These are phyloP conservation scores for Acorus gramineus DNA, from an alignment of 106 monocot genomes.

Conservation along the genomic window DNA sequence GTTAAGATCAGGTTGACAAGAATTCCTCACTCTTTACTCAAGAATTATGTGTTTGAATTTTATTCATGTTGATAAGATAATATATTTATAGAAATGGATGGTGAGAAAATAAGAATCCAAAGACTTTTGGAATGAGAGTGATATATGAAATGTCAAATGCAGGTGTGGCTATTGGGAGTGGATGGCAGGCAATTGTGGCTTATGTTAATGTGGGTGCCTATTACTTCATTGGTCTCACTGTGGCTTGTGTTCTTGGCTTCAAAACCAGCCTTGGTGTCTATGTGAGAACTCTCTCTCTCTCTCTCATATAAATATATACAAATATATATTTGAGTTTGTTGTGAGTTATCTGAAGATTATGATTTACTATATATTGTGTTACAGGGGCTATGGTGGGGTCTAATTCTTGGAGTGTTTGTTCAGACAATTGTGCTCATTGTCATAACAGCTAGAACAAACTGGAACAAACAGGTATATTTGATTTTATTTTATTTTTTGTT, in stretches of 20 bases:
- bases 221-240: constrained; percentile 52
- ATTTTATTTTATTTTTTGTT: background rate
- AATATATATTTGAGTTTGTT: too few species aligned
- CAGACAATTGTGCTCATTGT: constrained; percentile 46
- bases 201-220: constrained; percentile 67
- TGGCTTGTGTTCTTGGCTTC: constrained; percentile 72
- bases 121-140: too few species aligned
- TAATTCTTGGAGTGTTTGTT: constrained; percentile 63
- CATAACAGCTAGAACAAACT: constrained; percentile 58
- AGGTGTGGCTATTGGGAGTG: constrained; percentile 67
- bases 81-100: too few species aligned
- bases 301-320: background rate
- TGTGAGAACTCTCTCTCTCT: constrained; percentile 17
- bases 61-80: too few species aligned
- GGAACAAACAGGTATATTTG: constrained; percentile 49
- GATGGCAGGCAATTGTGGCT: constrained; percentile 59
- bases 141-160: background rate
- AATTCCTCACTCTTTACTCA: too few species aligned
- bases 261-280: constrained; percentile 47
- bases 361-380: background rate
- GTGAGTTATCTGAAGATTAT: background rate
- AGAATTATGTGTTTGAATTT: too few species aligned
- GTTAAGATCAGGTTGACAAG: too few species aligned
- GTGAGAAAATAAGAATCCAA: too few species aligned
- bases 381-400: constrained; percentile 88